Conservation (phyloP, 768 basidiomycete species). For the Cystoderma amianthinum region DNA sequence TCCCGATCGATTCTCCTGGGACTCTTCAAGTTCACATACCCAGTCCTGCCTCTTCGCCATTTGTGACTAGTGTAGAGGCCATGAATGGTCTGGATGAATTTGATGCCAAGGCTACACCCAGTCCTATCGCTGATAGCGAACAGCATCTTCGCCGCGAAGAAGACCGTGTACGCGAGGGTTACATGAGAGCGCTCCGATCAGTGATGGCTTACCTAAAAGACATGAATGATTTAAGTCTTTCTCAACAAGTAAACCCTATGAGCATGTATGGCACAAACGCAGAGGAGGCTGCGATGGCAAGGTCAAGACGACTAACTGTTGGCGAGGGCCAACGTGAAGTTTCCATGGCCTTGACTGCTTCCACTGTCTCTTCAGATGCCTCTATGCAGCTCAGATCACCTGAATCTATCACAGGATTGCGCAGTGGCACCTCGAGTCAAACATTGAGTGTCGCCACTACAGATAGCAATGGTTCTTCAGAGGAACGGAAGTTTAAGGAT, state of each 20-base stretch:
- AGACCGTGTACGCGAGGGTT: conserved; percentile 63
- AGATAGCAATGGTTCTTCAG: conserved; percentile 65
- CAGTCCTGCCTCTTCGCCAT: conserved; percentile 57
- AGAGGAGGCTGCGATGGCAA: conserved; percentile 32
- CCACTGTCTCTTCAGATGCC: conserved; percentile 35
- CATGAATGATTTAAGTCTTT: conserved; percentile 83
- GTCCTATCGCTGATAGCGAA: conserved; percentile 38
- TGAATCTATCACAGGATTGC: conserved; percentile 55
- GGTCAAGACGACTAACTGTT: conserved; percentile 64
- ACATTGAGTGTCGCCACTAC: conserved; percentile 72
- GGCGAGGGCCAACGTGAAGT: conserved; percentile 50
- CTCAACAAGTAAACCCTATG: conserved; percentile 51
- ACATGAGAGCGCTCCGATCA: conserved; percentile 76
- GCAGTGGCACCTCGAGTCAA: conserved; percentile 53
- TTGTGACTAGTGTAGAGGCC: conserved; percentile 44
- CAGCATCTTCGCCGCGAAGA: conserved; percentile 57
- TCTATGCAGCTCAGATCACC: conserved; percentile 55
- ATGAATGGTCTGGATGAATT: conserved; percentile 29
- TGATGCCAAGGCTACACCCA: conserved; percentile 31
- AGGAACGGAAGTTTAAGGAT: conserved; percentile 88
- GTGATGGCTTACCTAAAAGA: conserved; percentile 96
- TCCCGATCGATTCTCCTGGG: conserved; percentile 70
- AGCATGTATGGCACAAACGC: conserved; percentile 51
- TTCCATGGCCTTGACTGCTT: conserved; percentile 45
- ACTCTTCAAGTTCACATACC: conserved; percentile 47